Percentiles rank a stretch among this genome's conserved stretches.
phyloP scores from a whole-genome alignment of 768 basidiomycete genomes.

The Leucosporidium yakuticum region DNA sequence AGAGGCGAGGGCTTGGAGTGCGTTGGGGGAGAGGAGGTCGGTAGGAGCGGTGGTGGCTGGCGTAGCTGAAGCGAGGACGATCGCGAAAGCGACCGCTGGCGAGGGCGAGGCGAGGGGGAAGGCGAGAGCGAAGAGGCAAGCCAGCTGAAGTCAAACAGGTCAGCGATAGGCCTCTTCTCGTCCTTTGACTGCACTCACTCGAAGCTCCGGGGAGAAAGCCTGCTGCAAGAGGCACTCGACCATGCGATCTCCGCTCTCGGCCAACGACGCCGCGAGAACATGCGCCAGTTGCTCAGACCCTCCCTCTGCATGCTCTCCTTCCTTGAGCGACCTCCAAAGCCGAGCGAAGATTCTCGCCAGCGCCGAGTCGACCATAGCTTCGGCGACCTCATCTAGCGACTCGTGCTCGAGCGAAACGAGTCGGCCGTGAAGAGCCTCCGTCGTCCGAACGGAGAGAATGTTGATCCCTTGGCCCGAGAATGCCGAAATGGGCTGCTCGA shows the following conservation, averaged over 20 bases:
- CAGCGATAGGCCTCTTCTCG: no score
- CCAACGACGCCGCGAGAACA: neutral
- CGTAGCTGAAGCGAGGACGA: neutral
- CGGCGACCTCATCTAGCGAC: neutral
- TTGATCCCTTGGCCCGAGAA: slow-evolving; percentile 9
- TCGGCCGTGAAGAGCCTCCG: neutral
- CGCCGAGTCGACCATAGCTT: neutral
- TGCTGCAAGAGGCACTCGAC: neutral
- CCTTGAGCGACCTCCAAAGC: neutral
- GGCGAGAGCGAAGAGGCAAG: neutral
- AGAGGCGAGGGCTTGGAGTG: neutral
- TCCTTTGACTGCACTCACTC: neutral
- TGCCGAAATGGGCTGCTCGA: neutral
- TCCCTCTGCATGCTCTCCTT: neutral
- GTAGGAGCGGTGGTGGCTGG: neutral
- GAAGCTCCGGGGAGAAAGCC: neutral
- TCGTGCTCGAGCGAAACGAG: neutral
- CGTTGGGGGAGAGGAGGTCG: neutral
- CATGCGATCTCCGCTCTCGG: neutral
- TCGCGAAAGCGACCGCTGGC: neutral
- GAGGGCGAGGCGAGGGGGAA: slow-evolving; percentile 1
- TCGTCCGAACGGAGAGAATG: neutral
- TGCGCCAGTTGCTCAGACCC: neutral
- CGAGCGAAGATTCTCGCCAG: neutral
- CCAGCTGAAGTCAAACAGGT: neutral